Evolutionary conservation across 495 filamentous ascomycete species (phyloP), one percentile per base, ranked within the genome.

Genomic region (Penicillium parvum): DNA sequence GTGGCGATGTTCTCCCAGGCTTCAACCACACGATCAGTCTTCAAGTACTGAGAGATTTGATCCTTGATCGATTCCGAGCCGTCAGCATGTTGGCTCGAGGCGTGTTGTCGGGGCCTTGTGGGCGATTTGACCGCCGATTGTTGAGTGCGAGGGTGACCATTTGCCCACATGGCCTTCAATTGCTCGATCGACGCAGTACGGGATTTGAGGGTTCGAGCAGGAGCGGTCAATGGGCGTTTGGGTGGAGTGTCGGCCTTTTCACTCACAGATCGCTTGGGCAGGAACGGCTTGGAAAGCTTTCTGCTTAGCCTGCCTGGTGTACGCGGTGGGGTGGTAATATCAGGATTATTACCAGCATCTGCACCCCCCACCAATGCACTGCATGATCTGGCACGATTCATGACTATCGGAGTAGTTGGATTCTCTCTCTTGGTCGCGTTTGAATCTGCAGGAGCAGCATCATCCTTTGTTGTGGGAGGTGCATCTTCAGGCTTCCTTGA

Each of bases 21-120:
- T 10, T 71, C 65, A n/a, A 61, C 40, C 7, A 67, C 67, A n/a
- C 58, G 57, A 42, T 71, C 67, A 3, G 61, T 63, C 23, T 61
- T 69, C 18, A 71, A 52, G 45, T 61, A 71, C 7, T 67, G 65
- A 35, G 57, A 50, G 18, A 71, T 52, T 41, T 71, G 67, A 5
- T 60, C 51, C 51, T 63, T 68, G 58, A 71, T 55, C 3, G 49
- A 59, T 6, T 71, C 60, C 2, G 38, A 39, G 32, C 44, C 50
- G 7, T 40, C 20, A 7, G 45, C 40, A 42, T 37, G 22, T 40
- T 51, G 43, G 11, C 43, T 21, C 14, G 45, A 25, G 8, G 14
- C 22, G 12, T 55, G 52, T 26, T 43, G 44, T 35, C 46, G 30
- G 4, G 45, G 14, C 22, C 48, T 18, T 7, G 18, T n/a, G 7